Evolutionary conservation across 768 basidiomycete species (phyloP).

Genomic region (Phlebiopsis flavidoalba): DNA sequence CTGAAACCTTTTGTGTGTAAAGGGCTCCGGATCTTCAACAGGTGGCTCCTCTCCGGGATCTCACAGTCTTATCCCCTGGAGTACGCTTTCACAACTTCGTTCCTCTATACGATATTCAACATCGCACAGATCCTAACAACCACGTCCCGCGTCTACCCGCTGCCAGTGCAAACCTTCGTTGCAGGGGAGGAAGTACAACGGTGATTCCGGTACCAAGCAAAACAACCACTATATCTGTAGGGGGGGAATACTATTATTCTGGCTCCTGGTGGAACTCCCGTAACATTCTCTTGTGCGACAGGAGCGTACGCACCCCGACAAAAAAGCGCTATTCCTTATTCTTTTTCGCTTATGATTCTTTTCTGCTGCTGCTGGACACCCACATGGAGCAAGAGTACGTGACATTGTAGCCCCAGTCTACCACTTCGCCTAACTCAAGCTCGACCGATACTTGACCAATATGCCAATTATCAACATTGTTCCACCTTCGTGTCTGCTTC

Average conservation of each 20-base stretch:
- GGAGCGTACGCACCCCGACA: background rate
- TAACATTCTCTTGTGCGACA: background rate
- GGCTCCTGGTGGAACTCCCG: background rate
- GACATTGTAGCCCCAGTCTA: background rate
- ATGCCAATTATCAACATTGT: no score
- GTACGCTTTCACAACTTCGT: background rate
- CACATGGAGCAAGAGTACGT: background rate
- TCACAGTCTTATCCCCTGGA: background rate
- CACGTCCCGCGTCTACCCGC: background rate
- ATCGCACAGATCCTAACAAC: background rate
- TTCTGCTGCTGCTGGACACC: background rate
- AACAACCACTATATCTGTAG: background rate
- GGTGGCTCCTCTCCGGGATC: background rate
- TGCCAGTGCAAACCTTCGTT: background rate
- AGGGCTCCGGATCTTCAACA: background rate
- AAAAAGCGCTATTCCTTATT: no score
- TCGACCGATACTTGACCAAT: no score
- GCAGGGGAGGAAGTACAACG: background rate
- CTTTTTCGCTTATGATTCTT: no score
- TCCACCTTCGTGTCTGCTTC: background rate
- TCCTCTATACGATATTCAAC: background rate
- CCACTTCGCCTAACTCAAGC: no score
- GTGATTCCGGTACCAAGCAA: background rate
- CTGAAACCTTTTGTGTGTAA: background rate
- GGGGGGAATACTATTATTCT: background rate